Conservation (phyloP, 768 basidiomycete species). For the Termitomyces sp. region DNA sequence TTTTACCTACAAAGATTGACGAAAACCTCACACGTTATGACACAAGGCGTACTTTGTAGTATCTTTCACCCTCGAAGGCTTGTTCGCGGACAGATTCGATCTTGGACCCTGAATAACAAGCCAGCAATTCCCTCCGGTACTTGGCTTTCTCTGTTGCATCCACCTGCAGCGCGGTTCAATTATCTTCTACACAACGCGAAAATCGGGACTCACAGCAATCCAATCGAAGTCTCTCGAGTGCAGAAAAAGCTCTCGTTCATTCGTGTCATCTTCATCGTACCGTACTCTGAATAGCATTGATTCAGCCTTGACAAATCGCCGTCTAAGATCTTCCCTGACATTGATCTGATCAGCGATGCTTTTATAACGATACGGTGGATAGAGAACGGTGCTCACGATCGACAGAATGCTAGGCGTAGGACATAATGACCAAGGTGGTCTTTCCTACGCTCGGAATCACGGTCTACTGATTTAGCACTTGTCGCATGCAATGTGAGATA, state of each 20-base stretch:
- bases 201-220: constrained; percentile 39
- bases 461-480: constrained; percentile 38
- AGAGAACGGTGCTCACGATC: constrained; percentile 62
- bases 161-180: constrained; percentile 32
- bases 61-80: constrained; percentile 48
- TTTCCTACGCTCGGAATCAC: constrained; percentile 62
- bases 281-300: constrained; percentile 76
- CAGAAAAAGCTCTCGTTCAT: constrained; percentile 66
- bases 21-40: not conserved
- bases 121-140: constrained; percentile 41
- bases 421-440: constrained; percentile 95
- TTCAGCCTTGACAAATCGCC: constrained; percentile 88
- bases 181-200: not conserved
- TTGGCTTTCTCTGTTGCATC: constrained; percentile 45
- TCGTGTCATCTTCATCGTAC: constrained; percentile 55
- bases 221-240: constrained; percentile 58
- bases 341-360: not conserved
- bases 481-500: constrained; percentile 68
- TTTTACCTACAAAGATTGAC: constrained; percentile 55
- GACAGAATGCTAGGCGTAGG: constrained; percentile 89
- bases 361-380: not conserved
- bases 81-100: constrained; percentile 24
- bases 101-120: constrained; percentile 35
- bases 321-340: constrained; percentile 79
- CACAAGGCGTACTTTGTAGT: constrained; percentile 59